A percentile compares a stretch with the other conserved stretches of the same genome.
Conservation (phyloP, 164 flowering plant genomes). For the Cinnamomum chago region DNA sequence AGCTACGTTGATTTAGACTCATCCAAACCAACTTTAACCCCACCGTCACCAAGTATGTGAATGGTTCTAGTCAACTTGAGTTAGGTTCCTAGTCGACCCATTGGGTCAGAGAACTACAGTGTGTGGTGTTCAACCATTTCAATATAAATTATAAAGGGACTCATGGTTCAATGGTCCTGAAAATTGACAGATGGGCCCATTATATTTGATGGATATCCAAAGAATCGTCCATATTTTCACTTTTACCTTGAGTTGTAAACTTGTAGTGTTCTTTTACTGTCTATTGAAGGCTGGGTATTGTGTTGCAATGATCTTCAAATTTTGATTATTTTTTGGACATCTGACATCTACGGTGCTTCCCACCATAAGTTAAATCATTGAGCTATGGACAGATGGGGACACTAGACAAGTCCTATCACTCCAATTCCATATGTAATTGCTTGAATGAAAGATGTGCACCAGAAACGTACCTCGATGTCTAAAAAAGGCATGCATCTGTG, state of each 20-base stretch:
- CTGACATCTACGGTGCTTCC: not conserved
- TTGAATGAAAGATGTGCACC: not conserved
- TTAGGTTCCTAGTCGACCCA: too few relatives aligned
- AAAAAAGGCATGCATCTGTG: constrained; percentile 54
- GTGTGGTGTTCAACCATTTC: not conserved
- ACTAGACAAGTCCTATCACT: not conserved
- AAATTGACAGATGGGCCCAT: not conserved
- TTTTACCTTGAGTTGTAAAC: not conserved
- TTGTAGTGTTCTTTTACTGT: not conserved
- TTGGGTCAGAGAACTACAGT: too few relatives aligned
- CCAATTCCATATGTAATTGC: not conserved
- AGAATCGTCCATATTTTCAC: not conserved
- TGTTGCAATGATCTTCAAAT: not conserved
- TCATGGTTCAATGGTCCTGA: not conserved
- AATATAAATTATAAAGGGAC: not conserved
- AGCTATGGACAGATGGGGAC: not conserved
- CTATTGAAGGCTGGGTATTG: not conserved
- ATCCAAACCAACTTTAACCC: too few relatives aligned
- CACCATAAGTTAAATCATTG: not conserved
- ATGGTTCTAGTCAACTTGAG: too few relatives aligned
- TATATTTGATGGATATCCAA: not conserved
- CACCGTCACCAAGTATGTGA: too few relatives aligned
- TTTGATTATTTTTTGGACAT: not conserved
- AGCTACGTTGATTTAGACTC: too few relatives aligned
- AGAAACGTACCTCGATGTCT: constrained; percentile 54